Evolutionary conservation across 2,329 filamentous ascomycete species (phyloP), one percentile per base, ranked within the genome.

Genomic region (Fonsecaea nubica): DNA sequence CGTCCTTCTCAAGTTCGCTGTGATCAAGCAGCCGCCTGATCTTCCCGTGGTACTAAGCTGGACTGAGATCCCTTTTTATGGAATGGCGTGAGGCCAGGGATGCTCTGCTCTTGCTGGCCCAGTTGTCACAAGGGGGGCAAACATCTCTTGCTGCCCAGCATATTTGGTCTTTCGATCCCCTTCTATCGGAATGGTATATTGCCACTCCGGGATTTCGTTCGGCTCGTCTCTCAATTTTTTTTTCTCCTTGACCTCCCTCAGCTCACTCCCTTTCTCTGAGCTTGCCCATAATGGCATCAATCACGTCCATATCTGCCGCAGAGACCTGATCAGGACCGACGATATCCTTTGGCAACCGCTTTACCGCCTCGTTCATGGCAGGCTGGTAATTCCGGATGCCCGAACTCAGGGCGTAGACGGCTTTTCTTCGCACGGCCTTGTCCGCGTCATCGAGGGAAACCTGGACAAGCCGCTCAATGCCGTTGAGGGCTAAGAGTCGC

Each of bases 311-410:
- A 77, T 97, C 89, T 21, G 80, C 82, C 0, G 94, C 92, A 75
- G 97, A 91, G n/a, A 94, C 80, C 72, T 87, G 88, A 35, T 84
- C 82, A 5, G 79, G 78, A 73, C 86, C 86, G 21, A 78, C 79
- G 74, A 91, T 80, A 74, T 90, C 86, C 40, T 85, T 83, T 0
- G 89, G 86, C 68, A 93, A 82, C 30, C 84, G 82, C 76, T 92
- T 89, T 80, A 94, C 84, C 32, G 89, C 76, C 70, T 84, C 83
- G 72, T 89, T 84, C 72, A 89, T 79, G 1, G 79, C 89, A 1
- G 92, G 91, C 81, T 97, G 94, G 78, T 92, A 96, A 78, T 99
- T 99, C 76, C 95, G 86, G 62, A 92, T 87, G 4, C 88, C 90
- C 13, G 90, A 94, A 76, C 92, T 97, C 56, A 99, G 84, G 12